Conservation (phyloP, 1,139 yeast genomes). For the Scheffersomyces stambukii region DNA sequence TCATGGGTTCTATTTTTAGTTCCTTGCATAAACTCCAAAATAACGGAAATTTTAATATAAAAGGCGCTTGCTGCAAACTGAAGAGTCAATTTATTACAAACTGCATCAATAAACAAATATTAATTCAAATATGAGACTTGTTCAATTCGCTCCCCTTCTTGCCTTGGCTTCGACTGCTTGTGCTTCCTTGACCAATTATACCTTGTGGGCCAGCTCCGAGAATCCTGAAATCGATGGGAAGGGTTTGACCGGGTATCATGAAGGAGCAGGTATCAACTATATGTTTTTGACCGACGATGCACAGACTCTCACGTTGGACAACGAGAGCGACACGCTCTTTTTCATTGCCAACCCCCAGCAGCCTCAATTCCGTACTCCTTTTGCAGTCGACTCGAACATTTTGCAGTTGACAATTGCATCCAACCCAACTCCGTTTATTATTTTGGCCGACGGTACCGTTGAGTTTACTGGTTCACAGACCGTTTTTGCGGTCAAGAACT, state of each 20-base stretch:
- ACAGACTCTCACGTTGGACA: slow-evolving; percentile 1
- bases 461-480: slow-evolving; percentile 21
- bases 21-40: too few species aligned
- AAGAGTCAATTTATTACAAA: too few species aligned
- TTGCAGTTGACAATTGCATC: slow-evolving; percentile 3
- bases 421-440: slow-evolving; percentile 7
- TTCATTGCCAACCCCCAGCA: slow-evolving; percentile 1
- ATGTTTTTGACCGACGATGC: slow-evolving; percentile 20
- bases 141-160: slow-evolving; percentile 12
- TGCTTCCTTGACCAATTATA: slow-evolving; percentile 12
- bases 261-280: slow-evolving; percentile 54
- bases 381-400: slow-evolving; percentile 7
- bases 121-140: slow-evolving; percentile 11
- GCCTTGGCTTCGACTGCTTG: slow-evolving; percentile 15
- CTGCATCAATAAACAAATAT: too few species aligned
- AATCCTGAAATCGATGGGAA: slow-evolving; percentile 17
- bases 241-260: slow-evolving; percentile 34
- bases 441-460: slow-evolving; percentile 7
- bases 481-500: slow-evolving; percentile 36
- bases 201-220: slow-evolving; percentile 17
- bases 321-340: slow-evolving; percentile 1
- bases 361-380: not conserved
- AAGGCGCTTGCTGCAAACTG: too few species aligned
- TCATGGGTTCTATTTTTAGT: too few species aligned
- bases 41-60: too few species aligned